Base-by-base conservation (phyloP, 371 early-diverging fungal genomes). In the Apophysomyces sp. region DNA sequence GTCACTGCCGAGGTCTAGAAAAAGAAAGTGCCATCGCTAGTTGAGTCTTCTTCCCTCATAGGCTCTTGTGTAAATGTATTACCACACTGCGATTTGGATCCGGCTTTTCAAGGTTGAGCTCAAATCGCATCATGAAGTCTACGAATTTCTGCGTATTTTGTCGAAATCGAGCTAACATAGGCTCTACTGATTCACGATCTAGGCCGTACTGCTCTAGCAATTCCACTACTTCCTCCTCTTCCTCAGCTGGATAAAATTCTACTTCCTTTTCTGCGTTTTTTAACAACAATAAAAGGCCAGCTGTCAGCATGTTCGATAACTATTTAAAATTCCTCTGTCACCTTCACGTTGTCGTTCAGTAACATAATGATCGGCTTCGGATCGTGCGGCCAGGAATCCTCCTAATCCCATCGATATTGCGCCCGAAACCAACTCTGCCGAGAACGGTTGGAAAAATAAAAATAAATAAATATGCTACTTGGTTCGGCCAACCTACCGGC, bases 111-210 rank as follows among this genome's bases (percentile, higher is more conserved):
- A 91, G 71, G 40, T 80, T 77, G 8, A 89, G 71, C 65, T 91
- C 89, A 69, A 88, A 88, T 41, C 80, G 73, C 91, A 91, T 91
- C 88, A 89, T 88, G 63, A 91, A 91, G 61, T 91, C 89, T 6
- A 86, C 82, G 69, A 81, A 87, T 57, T 78, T 76, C 52, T 82
- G 81, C 26, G 81, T 80, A 58, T 88, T 78, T 21, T 69, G 65
- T 58, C 78, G 72, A 53, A 91, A 80, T 16, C 73, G 63, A 4
- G 62, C 68, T 49, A 91, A 64, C 68, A 91, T 69, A 7, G 91
- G 91, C 36, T 82, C 73, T 54, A 88, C 67, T 6, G 81, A 74
- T 11, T 67, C 66, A 3, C 81, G 68, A 56, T 76, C 79, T 18
- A 91, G 55, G 2, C 89, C 89, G 67, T 88, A 89, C 13, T 82